A percentile compares a stretch with the other conserved stretches of the same genome.
Conservation (phyloP, 106 monocot genomes). For the Dendrobium huoshanense region DNA sequence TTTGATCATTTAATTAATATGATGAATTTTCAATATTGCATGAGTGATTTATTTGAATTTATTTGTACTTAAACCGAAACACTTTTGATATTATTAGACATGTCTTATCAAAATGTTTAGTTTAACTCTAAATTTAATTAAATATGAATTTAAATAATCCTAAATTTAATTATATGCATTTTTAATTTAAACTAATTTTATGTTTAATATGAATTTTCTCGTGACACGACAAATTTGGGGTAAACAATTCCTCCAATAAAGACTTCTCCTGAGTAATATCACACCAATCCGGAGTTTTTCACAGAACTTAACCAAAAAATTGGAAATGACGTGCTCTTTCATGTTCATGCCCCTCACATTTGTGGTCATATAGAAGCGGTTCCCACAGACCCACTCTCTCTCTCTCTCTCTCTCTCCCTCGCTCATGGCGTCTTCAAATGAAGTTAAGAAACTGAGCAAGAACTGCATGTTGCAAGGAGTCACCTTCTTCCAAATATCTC, state of each 20-base stretch:
- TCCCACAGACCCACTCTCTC: background rate
- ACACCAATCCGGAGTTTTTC: background rate
- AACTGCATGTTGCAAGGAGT: background rate
- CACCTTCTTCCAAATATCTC: background rate
- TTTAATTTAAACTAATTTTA: too few species aligned
- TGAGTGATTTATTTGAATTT: too few species aligned
- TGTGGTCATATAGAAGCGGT: background rate
- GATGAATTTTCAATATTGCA: too few species aligned
- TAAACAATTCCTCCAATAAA: background rate
- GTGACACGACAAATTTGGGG: too few species aligned
- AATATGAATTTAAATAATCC: too few species aligned
- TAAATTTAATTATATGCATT: too few species aligned
- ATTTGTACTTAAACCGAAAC: too few species aligned
- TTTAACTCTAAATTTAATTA: too few species aligned
- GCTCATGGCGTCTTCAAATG: background rate
- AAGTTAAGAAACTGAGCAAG: conserved; percentile 5
- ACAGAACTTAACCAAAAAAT: background rate
- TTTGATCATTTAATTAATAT: too few species aligned
- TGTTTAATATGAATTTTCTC: too few species aligned
- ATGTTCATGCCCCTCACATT: background rate
- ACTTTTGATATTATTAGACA: too few species aligned
- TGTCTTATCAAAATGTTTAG: too few species aligned
- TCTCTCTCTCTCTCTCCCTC: conserved; percentile 6
- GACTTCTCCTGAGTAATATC: background rate
- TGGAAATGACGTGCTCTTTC: background rate